A percentile compares a stretch with the other conserved stretches of the same genome.
Evolutionary conservation across 352 stramenopile species (phyloP).

Genomic region (Phytophthora kernoviae): DNA sequence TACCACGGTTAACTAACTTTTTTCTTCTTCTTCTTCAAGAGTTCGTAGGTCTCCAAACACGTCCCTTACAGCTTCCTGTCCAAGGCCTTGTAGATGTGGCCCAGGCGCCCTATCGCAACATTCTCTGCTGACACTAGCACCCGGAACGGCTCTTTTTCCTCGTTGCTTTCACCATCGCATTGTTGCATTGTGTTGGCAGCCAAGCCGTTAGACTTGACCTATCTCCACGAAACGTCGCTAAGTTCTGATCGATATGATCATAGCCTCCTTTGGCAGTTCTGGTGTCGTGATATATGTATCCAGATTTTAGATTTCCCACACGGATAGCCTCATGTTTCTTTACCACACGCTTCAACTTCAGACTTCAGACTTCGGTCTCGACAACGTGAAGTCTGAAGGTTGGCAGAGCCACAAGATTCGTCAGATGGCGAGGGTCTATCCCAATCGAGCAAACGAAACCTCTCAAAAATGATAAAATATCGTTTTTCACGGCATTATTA

Average conservation of each 20-base stretch:
- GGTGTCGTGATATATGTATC: too few relatives aligned
- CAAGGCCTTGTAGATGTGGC: slow-evolving; percentile 43
- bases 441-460: slow-evolving; percentile 16
- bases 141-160: slow-evolving; percentile 13
- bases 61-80: slow-evolving; percentile 30
- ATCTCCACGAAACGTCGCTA: neutral
- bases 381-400: neutral
- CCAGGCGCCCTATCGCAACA: slow-evolving; percentile 39
- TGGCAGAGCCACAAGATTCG: slow-evolving; percentile 12
- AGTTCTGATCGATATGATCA: neutral
- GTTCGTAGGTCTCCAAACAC: too few relatives aligned
- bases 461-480: neutral
- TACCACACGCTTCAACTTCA: too few relatives aligned
- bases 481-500: too few relatives aligned
- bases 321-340: too few relatives aligned
- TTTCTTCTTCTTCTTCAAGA: too few relatives aligned
- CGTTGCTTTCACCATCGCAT: neutral
- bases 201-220: neutral
- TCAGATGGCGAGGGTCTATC: neutral
- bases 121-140: slow-evolving; percentile 25
- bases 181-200: slow-evolving; percentile 11
- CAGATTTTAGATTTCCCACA: too few relatives aligned
- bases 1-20: neutral
- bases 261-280: neutral
- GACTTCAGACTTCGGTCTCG: too few relatives aligned